Evolutionary conservation across 108 stramenopile species (phyloP).

Genomic region (Aurantiochytrium sp.): DNA sequence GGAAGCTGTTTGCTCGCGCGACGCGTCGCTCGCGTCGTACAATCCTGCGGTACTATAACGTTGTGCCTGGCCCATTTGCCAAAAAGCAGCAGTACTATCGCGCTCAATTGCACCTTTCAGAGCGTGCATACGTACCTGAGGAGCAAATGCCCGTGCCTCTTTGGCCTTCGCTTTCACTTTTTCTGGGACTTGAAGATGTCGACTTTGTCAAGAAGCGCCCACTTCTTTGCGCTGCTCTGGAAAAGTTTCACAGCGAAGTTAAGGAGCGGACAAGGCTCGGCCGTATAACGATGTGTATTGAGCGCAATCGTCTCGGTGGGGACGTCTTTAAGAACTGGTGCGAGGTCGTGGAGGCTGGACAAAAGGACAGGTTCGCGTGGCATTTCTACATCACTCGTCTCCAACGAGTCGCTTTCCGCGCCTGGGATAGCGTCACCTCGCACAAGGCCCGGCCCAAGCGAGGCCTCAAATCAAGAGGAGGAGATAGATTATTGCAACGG

Average conservation of each 20-base stretch:
- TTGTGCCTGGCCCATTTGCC: not conserved
- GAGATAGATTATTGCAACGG: not conserved
- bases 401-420: not conserved
- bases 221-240: not conserved
- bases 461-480: no score
- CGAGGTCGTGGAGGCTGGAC: not conserved
- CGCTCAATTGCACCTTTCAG: not conserved
- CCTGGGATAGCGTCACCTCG: not conserved
- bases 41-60: not conserved
- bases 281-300: not conserved
- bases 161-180: not conserved
- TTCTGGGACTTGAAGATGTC: not conserved
- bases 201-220: not conserved
- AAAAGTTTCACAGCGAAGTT: not conserved
- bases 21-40: not conserved
- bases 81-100: not conserved
- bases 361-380: conserved; percentile 14
- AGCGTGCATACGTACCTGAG: not conserved
- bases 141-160: not conserved
- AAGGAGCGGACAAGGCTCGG: not conserved
- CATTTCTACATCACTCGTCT: not conserved
- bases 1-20: not conserved
- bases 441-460: not conserved
- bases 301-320: not conserved
- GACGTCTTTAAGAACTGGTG: not conserved